phyloP scores from a whole-genome alignment of 345 rosid species.

The Citrus cavaleriei region DNA sequence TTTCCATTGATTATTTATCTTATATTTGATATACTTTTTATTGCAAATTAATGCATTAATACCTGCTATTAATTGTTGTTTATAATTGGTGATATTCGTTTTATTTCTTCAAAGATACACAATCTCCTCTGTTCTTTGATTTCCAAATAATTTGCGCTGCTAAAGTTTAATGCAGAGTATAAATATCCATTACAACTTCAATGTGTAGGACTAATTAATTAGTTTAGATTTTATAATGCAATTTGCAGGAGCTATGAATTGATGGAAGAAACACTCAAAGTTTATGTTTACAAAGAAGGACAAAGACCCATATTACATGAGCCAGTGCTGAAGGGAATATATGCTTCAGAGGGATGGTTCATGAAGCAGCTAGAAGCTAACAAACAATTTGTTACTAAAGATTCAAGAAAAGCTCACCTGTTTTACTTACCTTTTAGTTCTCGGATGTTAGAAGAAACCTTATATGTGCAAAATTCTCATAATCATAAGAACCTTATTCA shows the following conservation, averaged over 20 bases:
- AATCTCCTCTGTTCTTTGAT: neutral
- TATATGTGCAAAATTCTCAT: conserved; percentile 75
- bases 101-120: neutral
- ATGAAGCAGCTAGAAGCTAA: conserved; percentile 74
- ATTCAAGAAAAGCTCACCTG: conserved; percentile 72
- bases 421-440: conserved; percentile 94
- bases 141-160: neutral
- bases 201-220: neutral
- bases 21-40: neutral
- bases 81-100: neutral
- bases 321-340: conserved; percentile 79
- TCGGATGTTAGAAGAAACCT: conserved; percentile 62
- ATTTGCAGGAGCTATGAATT: conserved; percentile 85
- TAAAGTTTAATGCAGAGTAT: conserved; percentile 4
- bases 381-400: conserved; percentile 59
- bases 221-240: neutral
- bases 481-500: conserved; percentile 54
- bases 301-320: conserved; percentile 67
- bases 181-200: neutral
- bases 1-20: neutral
- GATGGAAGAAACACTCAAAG: conserved; percentile 82
- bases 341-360: conserved; percentile 99
- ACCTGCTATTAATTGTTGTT: neutral
- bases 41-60: neutral
- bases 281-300: conserved; percentile 86